Evolutionary conservation across 2,329 filamentous ascomycete genomes (phyloP).

Genomic region (Neofusicoccum laricinum): DNA sequence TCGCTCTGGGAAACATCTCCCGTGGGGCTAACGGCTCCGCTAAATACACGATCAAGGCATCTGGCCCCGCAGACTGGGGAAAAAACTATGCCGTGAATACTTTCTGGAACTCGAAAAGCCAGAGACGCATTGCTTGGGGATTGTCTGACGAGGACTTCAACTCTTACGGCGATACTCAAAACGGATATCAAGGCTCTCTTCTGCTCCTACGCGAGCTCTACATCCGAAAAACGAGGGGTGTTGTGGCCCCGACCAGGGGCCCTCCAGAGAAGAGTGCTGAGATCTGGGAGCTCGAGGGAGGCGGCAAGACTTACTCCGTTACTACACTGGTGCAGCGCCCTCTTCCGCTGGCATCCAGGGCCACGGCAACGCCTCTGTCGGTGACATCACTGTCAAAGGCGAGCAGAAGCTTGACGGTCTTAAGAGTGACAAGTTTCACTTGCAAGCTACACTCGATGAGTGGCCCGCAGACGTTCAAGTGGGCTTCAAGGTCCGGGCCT

Average conservation of each 20-base stretch:
- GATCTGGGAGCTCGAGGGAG: neutral
- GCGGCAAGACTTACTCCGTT: conserved; percentile 35
- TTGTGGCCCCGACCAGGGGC: conserved; percentile 35
- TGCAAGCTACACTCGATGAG: conserved; percentile 39
- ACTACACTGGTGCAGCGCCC: conserved; percentile 45
- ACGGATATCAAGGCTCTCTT: conserved; percentile 45
- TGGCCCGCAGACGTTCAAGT: conserved; percentile 33
- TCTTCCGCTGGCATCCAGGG: conserved; percentile 37
- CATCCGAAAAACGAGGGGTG: conserved; percentile 41
- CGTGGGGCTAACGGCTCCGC: conserved; percentile 44
- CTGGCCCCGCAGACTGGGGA: conserved; percentile 45
- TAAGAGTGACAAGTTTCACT: conserved; percentile 39
- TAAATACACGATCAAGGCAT: conserved; percentile 43
- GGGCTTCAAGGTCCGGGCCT: conserved; percentile 43
- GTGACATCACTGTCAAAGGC: conserved; percentile 18
- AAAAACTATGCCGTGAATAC: conserved; percentile 45
- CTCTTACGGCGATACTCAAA: conserved; percentile 40
- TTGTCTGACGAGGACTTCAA: conserved; percentile 47
- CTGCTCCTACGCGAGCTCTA: conserved; percentile 47
- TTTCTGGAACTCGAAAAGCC: conserved; percentile 49
- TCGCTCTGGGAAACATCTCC: conserved; percentile 44
- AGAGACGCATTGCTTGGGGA: conserved; percentile 47
- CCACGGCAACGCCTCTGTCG: conserved; percentile 23
- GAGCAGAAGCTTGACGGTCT: conserved; percentile 26
- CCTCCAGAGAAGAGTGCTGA: conserved; percentile 35